Base-by-base conservation (phyloP, 768 basidiomycete species). In the Russula griseocarnosa region DNA sequence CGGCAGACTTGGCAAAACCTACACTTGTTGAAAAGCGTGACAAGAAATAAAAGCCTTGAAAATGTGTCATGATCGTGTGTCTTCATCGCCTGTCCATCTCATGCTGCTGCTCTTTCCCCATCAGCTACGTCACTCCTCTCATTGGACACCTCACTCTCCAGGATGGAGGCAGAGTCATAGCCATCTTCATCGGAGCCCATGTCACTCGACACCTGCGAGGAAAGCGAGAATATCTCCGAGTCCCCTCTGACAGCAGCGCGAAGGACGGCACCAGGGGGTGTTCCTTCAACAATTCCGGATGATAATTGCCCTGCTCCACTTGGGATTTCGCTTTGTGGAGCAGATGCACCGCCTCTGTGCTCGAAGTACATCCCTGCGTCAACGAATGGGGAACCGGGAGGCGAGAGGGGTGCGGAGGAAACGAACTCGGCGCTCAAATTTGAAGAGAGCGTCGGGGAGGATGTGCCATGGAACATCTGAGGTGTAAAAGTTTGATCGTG, bases 171-270 rank as follows among this genome's bases (percentile, higher is more conserved):
- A n/a, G 11, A 36, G 44, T 63, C 66, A 28, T 59, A 67, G 22
- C 55, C 61, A 46, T 62, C 67, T 36, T 68, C 67, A 13, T 65
- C 66, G 9, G 64, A 58, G 30, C 63, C 22, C 46, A 56, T 26
- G 34, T 64, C 62, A 34, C 66, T 62, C 30, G 65, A 60, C n/a
- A 38, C 38, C 9, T 58, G 56, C 52, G 64, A 67, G 22, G 53
- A 58, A 51, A 67, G 50, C 24, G 67, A 67, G 42, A 68, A 68
- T 53, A 68, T 30, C 4, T 68, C 59, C 5, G 49, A 44, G 38
- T 63, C 66, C 26, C 55, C 44, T 32, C 46, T 54, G 46, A 53
- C 52, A 3, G n/a, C 49, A 22, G 36, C 30, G 16, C 30, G 32
- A 20, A 38, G 13, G 28, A 26, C n/a, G 24, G 30, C 16, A 32